A percentile compares a stretch with the other conserved stretches of the same genome.
Evolutionary conservation across 345 rosid genomes (phyloP).

Genomic region (Populus euphratica): DNA sequence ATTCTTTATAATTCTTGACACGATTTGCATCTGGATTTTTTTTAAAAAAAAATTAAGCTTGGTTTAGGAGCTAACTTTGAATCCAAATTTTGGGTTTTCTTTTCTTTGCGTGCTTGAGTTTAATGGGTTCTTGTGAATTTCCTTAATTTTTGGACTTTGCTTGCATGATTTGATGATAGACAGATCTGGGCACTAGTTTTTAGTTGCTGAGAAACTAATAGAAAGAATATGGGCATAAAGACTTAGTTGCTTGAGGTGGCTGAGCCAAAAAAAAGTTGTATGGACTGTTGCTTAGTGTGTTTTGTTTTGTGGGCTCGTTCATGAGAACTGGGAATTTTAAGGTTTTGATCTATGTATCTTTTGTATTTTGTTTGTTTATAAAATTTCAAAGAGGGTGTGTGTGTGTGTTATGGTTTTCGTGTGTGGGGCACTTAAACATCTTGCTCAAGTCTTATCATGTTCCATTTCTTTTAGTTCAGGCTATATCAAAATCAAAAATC

Average conservation of each 20-base stretch:
- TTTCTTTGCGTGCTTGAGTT: neutral
- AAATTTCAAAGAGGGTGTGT: no score
- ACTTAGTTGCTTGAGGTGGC: neutral
- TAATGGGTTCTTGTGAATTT: slow-evolving; percentile 2
- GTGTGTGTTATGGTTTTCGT: neutral
- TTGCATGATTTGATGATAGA: slow-evolving; percentile 11
- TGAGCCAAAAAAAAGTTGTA: neutral
- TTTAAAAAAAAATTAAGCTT: neutral
- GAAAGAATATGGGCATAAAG: neutral
- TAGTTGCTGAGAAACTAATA: slow-evolving; percentile 2
- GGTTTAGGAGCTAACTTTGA: neutral
- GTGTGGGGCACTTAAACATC: neutral
- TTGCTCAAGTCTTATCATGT: neutral
- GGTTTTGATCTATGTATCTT: slow-evolving; percentile 7
- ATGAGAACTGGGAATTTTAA: slow-evolving; percentile 6
- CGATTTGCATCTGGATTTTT: neutral
- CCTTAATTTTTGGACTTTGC: neutral
- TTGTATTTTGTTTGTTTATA: neutral
- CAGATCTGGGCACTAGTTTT: slow-evolving; percentile 27
- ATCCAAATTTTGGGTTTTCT: neutral
- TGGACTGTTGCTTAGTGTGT: neutral
- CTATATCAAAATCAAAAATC: neutral
- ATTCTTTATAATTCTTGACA: no score
- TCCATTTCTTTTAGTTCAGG: neutral
- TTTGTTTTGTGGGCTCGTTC: neutral